These are phyloP conservation scores for Tolypocladium guangdongense DNA, from an alignment of 2,329 filamentous ascomycete genomes.

Conservation along the genomic window DNA sequence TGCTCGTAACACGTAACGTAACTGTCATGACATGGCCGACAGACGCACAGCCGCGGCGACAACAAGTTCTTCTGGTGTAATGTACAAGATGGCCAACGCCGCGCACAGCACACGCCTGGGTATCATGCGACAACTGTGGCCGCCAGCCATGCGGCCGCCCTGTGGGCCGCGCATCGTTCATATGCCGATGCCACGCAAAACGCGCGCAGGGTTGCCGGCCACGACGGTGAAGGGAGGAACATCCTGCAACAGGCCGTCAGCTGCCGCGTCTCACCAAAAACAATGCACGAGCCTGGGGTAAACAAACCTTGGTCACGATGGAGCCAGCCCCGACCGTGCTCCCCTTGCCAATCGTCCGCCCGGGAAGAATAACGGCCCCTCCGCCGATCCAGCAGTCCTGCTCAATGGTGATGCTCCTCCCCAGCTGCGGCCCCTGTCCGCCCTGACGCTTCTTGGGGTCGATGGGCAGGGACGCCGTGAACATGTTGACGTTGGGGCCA, in stretches of 20 bases:
- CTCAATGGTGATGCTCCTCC: constrained; percentile 64
- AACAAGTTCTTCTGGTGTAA: neutral
- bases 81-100: constrained; percentile 9
- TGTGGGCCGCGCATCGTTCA: constrained; percentile 13
- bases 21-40: neutral
- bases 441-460: constrained; percentile 67
- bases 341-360: constrained; percentile 70
- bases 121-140: constrained; percentile 16
- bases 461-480: constrained; percentile 61
- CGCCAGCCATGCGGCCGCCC: constrained; percentile 1
- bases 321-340: constrained; percentile 72
- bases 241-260: constrained; percentile 27
- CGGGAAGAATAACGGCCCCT: constrained; percentile 65
- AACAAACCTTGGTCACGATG: constrained; percentile 64
- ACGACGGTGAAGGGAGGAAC: constrained; percentile 59
- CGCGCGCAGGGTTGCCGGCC: constrained; percentile 57
- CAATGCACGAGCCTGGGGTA: neutral
- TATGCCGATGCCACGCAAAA: constrained; percentile 33
- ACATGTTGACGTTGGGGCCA: constrained; percentile 78
- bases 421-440: constrained; percentile 59
- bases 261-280: neutral
- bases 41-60: neutral
- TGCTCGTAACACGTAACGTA: constrained; percentile 1
- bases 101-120: constrained; percentile 7
- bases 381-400: constrained; percentile 79